Evolutionary conservation across 805 yeast genomes (phyloP).

Genomic region (Candida wancherniae): DNA sequence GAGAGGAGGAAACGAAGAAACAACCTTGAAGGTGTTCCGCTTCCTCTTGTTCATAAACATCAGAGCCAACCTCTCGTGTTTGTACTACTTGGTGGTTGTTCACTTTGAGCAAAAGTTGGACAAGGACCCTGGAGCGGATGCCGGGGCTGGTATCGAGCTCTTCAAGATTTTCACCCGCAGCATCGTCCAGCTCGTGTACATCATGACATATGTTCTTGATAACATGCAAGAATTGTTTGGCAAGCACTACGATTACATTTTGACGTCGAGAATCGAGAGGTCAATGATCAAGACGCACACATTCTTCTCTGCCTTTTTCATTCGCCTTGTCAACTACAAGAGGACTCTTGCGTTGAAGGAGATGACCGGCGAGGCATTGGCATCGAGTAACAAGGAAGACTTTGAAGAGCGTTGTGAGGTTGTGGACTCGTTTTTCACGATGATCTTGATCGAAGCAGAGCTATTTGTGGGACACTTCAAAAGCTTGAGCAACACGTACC

Average conservation of each 20-base stretch:
- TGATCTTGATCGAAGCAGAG: conserved; percentile 35
- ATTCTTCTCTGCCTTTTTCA: conserved; percentile 35
- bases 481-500: conserved; percentile 32
- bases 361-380: conserved; percentile 6
- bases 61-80: conserved; percentile 36
- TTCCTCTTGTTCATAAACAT: conserved; percentile 33
- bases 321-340: conserved; percentile 35
- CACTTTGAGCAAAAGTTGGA: conserved; percentile 35
- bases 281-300: conserved; percentile 39
- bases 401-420: conserved; percentile 23
- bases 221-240: conserved; percentile 40
- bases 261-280: conserved; percentile 35
- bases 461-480: conserved; percentile 40
- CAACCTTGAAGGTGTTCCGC: conserved; percentile 31
- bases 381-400: conserved; percentile 8
- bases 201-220: conserved; percentile 40
- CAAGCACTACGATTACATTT: conserved; percentile 31
- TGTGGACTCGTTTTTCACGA: conserved; percentile 27
- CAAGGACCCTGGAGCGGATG: conserved; percentile 24
- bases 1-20: conserved; percentile 24
- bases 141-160: conserved; percentile 37
- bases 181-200: conserved; percentile 39
- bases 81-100: conserved; percentile 37
- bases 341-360: conserved; percentile 23
- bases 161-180: conserved; percentile 38